Evolutionary conservation across 164 flowering plant species (phyloP), one percentile per base, ranked within the genome.

Genomic region (Stephania japonica): DNA sequence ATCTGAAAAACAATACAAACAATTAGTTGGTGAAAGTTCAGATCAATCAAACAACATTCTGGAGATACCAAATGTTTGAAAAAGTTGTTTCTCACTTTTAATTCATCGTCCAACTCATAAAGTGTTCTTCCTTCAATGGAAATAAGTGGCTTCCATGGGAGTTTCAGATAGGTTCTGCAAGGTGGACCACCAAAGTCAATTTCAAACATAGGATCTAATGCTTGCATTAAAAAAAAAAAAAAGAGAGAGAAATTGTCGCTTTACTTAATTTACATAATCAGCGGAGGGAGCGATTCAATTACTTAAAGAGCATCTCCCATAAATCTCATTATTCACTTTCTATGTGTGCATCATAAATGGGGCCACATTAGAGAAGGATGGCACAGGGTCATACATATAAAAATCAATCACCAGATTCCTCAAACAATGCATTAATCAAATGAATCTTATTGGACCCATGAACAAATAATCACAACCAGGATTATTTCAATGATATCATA

Each of bases 91-190:
- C 91, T 84, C 75, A 91, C 99, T 80, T 78, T 83, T 66, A 85
- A 83, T 16, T 87, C 72, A 1, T 81, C 87, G 74, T 91, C 82
- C 71, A 92, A 76, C 70, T 91, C 91, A 76, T 92, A 94, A 13
- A 83, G 72, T 8, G 99, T 92, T 26, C 80, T 88, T 76, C 99
- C 99, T 83, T 88, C 90, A 70, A 94, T 77, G 14, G 85, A 84
- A 75, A 94, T 89, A 75, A 91, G 87, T 61, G 99, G 97, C 79
- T 79, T 86, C 99, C 99, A 94, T 27, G 97, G 97, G 80, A 92
- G 91, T 77, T 86, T 92, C 70, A 94, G 82, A 80, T 82, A 91
- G 53, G 97, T 92, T 82, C 99, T 92, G 85, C 87, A 82, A 70
- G 75, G 65, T 66, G 41, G 44, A 72, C 9, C 59, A 63, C 47